Conservation (phyloP, 2,329 filamentous ascomycete species). For the Sporothrix pallida region DNA sequence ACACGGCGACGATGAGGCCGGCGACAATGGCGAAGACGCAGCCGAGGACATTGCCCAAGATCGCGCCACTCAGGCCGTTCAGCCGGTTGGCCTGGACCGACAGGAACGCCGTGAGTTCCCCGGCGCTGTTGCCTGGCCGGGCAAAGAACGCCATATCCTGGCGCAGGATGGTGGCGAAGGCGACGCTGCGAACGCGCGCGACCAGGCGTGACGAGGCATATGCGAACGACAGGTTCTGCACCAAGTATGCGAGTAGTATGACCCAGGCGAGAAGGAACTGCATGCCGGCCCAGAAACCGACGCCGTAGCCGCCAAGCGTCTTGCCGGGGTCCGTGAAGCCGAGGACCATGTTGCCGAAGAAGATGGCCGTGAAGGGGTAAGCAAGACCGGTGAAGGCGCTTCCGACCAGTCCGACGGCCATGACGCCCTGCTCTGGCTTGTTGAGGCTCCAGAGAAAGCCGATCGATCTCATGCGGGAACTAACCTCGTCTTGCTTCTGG, state of each 20-base stretch:
- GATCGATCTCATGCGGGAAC: conserved; percentile 42
- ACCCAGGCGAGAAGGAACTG: conserved; percentile 22
- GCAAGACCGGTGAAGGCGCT: conserved; percentile 28
- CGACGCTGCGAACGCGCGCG: conserved; percentile 19
- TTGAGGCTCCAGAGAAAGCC: conserved; percentile 28
- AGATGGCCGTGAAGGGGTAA: conserved; percentile 29
- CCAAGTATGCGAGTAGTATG: conserved; percentile 5
- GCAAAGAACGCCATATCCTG: conserved; percentile 28
- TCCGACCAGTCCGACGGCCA: conserved; percentile 15
- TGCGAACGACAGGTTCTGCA: conserved; percentile 15
- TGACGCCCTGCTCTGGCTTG: conserved; percentile 12
- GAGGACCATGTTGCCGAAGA: conserved; percentile 28
- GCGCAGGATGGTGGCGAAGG: conserved; percentile 27
- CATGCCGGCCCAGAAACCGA: conserved; percentile 28
- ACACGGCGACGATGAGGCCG: conserved; percentile 60
- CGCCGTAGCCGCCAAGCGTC: conserved; percentile 20
- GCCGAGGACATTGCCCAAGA: conserved; percentile 61
- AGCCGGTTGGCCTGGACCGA: conserved; percentile 74
- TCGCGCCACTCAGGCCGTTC: conserved; percentile 85
- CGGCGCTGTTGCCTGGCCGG: conserved; percentile 16
- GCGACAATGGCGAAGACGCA: conserved; percentile 80
- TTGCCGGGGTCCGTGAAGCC: conserved; percentile 17
- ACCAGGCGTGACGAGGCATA: conserved; percentile 17
- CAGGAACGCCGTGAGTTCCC: conserved; percentile 18
- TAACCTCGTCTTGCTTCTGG: not conserved